These are phyloP conservation scores for Artemisia tridentata DNA, from an alignment of 129 eudicot species.

Conservation along the genomic window DNA sequence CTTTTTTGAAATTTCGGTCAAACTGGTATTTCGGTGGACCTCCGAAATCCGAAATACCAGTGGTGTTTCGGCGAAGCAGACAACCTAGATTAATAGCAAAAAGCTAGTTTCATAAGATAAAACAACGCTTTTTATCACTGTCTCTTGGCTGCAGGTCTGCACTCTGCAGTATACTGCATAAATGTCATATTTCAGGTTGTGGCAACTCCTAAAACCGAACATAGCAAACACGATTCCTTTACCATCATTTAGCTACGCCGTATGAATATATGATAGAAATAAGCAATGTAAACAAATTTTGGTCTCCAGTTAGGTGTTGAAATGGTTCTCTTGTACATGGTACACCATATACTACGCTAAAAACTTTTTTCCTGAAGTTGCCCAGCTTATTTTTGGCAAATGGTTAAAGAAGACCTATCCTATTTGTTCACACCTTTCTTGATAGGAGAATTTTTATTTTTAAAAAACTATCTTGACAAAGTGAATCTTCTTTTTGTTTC, in stretches of 20 bases:
- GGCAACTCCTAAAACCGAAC: background rate
- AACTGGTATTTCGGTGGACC: too few relatives aligned
- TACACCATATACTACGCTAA: too few relatives aligned
- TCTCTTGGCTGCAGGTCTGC: background rate
- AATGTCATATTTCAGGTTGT: background rate
- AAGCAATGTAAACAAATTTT: background rate
- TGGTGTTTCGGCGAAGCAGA: background rate
- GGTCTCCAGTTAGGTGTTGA: background rate
- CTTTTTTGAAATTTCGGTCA: too few relatives aligned
- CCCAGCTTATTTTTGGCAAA: conserved; percentile 5
- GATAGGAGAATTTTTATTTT: background rate
- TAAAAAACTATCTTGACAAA: conserved; percentile 11
- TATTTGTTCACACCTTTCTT: background rate
- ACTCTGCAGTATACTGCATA: background rate
- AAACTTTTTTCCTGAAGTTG: too few relatives aligned
- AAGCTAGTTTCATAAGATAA: too few relatives aligned
- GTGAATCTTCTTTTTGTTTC: background rate
- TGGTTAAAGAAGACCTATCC: conserved; percentile 4
- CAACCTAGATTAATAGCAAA: too few relatives aligned
- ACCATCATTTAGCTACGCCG: background rate
- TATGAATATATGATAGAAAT: background rate
- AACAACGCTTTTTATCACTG: too few relatives aligned
- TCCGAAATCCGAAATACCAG: too few relatives aligned
- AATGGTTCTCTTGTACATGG: background rate
- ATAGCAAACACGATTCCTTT: background rate